These are phyloP conservation scores for Pseudocercospora crystallina DNA, from an alignment of 2,329 filamentous ascomycete genomes.

Conservation along the genomic window DNA sequence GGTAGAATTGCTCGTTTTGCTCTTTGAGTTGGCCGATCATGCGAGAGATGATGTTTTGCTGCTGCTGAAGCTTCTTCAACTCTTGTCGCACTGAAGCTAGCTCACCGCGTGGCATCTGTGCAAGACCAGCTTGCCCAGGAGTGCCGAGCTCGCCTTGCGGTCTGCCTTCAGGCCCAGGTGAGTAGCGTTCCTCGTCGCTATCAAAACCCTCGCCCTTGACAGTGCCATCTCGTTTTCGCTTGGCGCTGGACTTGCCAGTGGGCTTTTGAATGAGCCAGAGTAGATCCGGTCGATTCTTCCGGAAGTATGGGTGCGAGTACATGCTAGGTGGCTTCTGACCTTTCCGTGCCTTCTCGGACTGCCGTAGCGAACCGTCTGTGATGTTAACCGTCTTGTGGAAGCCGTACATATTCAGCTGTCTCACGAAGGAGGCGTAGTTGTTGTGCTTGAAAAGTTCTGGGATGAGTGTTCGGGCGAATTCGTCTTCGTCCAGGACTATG, in stretches of 20 bases:
- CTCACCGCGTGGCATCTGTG: conserved; percentile 67
- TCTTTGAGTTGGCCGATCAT: conserved; percentile 78
- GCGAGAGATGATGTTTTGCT: conserved; percentile 81
- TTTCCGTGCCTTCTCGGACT: conserved; percentile 92
- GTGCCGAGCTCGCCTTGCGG: conserved; percentile 27
- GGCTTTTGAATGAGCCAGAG: conserved; percentile 97
- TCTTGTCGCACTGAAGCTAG: conserved; percentile 76
- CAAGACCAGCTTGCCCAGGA: conserved; percentile 48
- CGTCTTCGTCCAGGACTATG: conserved; percentile 93
- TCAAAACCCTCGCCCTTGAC: conserved; percentile 65
- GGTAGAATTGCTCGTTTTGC: conserved; percentile 84
- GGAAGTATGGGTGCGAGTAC: conserved; percentile 96
- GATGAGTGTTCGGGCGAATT: conserved; percentile 71
- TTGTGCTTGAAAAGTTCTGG: conserved; percentile 78
- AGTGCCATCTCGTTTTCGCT: conserved; percentile 55
- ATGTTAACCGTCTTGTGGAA: conserved; percentile 62
- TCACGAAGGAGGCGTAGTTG: conserved; percentile 75
- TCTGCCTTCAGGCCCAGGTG: conserved; percentile 29
- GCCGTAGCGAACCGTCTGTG: conserved; percentile 96
- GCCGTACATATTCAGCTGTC: conserved; percentile 63
- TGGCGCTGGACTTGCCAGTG: conserved; percentile 62
- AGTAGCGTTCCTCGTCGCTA: conserved; percentile 62
- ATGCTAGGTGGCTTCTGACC: conserved; percentile 94
- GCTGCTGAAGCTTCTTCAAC: conserved; percentile 75
- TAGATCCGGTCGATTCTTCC: conserved; percentile 85